phyloP scores from a whole-genome alignment of 768 basidiomycete species.

The Cystofilobasidium capitatum region DNA sequence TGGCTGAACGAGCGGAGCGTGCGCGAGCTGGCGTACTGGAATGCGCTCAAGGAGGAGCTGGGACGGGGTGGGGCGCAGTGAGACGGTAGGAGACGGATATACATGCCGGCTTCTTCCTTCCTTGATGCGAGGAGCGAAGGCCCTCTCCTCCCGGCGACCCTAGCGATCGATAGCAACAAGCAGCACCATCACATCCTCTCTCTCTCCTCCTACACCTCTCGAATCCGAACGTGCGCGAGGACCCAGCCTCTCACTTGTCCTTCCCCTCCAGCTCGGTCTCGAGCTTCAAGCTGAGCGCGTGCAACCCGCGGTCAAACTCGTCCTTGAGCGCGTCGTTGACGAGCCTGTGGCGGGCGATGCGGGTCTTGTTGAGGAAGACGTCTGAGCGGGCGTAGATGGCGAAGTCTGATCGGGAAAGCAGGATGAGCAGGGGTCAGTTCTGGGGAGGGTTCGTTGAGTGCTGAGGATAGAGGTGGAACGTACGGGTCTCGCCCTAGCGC shows the following conservation, averaged over 20 bases:
- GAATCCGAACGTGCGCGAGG: too few species aligned
- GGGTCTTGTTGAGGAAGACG: constrained; percentile 35
- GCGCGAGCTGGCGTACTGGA: constrained; percentile 6
- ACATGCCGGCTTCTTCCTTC: too few species aligned
- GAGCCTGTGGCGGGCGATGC: constrained; percentile 42
- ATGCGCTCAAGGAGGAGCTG: not conserved
- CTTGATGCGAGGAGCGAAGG: too few species aligned
- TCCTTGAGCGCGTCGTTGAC: constrained; percentile 42
- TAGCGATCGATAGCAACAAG: too few species aligned
- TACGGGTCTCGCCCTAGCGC: not conserved
- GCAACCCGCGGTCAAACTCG: constrained; percentile 42
- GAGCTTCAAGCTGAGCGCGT: constrained; percentile 42
- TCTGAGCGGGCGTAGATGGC: constrained; percentile 34
- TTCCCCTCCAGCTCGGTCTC: constrained; percentile 23
- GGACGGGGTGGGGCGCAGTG: too few species aligned
- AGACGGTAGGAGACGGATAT: too few species aligned
- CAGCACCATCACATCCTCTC: not conserved
- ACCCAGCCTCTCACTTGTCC: not conserved
- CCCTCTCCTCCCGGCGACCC: too few species aligned
- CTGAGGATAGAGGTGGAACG: not conserved
- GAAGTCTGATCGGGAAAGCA: constrained; percentile 34
- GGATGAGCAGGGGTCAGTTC: not conserved
- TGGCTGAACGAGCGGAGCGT: not conserved
- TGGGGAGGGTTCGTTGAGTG: too few species aligned
- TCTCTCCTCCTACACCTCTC: not conserved